Base-by-base conservation (phyloP, 192 early-diverging fungal genomes). In the Linnemannia zychae region DNA sequence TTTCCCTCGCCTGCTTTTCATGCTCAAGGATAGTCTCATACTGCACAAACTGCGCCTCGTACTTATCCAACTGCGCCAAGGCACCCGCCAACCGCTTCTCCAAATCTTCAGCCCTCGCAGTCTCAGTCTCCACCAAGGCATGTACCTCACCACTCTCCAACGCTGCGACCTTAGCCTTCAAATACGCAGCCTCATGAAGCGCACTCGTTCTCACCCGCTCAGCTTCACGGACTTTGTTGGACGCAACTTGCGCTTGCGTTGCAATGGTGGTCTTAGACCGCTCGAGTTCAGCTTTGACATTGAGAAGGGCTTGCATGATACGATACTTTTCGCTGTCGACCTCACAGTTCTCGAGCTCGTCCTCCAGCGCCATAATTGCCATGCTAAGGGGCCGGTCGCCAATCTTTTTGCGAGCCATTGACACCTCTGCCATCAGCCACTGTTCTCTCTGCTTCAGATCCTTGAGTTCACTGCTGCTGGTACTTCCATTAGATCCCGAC, bases 101-200 rank as follows among this genome's bases (percentile, higher is more conserved):
- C 17, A 92, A 74, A 34, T 89, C 87, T 37, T 48, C 22, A 0
- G 86, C 86, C 38, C 91, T 85, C 31, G 80, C 83, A 28, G 81
- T 77, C 71, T 92, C 91, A 6, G 91, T 79, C 2, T 46, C 38
- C 6, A 85, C 79, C 20, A 92, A 66, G 0, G 85, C 81, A 15
- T 79, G 69, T 5, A 66, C 57, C 52, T 90, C 84, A 0, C 83
- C 84, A 7, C 81, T 71, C 52, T 90, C 80, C 18, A 93, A 71
- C 6, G 92, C 92, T 4, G 79, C 75, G 50, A 89, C 81, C 67
- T 90, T 90, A 16, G 90, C 84, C 70, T 90, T 91, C 74, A 89
- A 87, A 48, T 91, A 91, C 2, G 87, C 88, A 68, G 91, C 89
- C 74, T 92, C 92, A 66, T 92, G 88, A 20, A 92, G 70, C 4